Conservation (phyloP, 1,139 yeast species). For the Meyerozyma guilliermondii region DNA sequence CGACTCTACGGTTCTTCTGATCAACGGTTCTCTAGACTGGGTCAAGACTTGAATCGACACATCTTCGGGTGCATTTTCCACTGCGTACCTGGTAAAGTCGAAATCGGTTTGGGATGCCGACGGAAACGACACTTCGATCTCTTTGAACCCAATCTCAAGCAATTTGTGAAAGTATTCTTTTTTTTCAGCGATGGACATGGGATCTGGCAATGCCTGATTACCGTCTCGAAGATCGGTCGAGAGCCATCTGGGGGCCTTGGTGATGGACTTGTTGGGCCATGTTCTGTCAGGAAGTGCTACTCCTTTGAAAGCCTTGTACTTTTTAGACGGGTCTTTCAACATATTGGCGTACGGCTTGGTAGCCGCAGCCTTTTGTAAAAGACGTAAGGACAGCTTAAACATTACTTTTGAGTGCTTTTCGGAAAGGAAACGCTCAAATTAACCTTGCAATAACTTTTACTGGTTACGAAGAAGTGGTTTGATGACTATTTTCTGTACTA, state of each 20-base stretch:
- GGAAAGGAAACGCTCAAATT: background rate
- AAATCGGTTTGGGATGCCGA: slow-evolving; percentile 47
- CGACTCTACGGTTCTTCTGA: slow-evolving; percentile 42
- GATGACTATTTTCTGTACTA: background rate
- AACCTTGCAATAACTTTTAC: background rate
- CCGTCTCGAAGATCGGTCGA: slow-evolving; percentile 49
- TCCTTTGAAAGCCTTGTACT: slow-evolving; percentile 35
- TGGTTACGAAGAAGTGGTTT: background rate
- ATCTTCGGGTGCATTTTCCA: slow-evolving; percentile 43
- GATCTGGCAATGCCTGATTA: slow-evolving; percentile 46
- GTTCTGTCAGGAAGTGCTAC: slow-evolving; percentile 35
- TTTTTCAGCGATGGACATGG: slow-evolving; percentile 43
- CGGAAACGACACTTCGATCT: slow-evolving; percentile 46
- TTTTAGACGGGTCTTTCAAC: slow-evolving; percentile 39
- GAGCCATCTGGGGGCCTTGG: slow-evolving; percentile 45
- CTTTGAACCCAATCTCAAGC: slow-evolving; percentile 43
- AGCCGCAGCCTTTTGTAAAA: slow-evolving; percentile 24
- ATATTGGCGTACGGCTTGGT: slow-evolving; percentile 16
- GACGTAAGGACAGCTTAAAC: slow-evolving; percentile 21
- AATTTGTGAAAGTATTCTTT: slow-evolving; percentile 42
- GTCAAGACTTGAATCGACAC: slow-evolving; percentile 45
- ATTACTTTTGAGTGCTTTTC: slow-evolving; percentile 9
- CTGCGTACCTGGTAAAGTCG: slow-evolving; percentile 45
- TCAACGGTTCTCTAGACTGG: slow-evolving; percentile 42
- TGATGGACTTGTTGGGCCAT: slow-evolving; percentile 38